Conservation (phyloP, 306 rosid genomes). For the Sicyos edulis region DNA sequence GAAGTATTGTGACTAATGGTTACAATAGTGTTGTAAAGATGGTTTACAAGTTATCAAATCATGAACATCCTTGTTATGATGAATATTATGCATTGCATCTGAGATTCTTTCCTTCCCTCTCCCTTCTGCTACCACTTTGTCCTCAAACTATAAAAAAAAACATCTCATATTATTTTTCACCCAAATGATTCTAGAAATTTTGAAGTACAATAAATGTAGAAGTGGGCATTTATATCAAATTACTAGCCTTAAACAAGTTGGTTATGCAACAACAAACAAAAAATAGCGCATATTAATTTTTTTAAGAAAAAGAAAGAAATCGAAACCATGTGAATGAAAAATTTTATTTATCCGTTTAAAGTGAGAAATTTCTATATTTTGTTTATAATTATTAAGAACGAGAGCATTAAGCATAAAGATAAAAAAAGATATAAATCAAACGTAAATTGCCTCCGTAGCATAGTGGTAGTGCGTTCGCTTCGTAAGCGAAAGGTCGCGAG, state of each 20-base stretch:
- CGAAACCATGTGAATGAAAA: no score
- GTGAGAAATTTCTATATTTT: neutral
- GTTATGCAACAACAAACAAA: neutral
- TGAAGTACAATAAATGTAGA: neutral
- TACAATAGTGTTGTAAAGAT: slow-evolving; percentile 17
- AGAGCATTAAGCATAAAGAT: no score
- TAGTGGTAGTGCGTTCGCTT: slow-evolving; percentile 28
- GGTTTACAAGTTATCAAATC: neutral
- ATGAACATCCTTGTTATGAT: neutral
- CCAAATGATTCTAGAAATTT: neutral
- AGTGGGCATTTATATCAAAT: no score
- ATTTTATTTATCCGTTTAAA: neutral
- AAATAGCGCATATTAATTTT: neutral
- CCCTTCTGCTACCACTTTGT: neutral
- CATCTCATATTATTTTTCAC: neutral
- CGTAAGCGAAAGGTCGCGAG: slow-evolving; percentile 27
- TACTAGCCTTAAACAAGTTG: no score
- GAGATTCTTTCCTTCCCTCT: slow-evolving; percentile 4
- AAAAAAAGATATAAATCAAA: no score
- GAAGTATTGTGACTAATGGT: slow-evolving; percentile 1
- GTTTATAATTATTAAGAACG: no score
- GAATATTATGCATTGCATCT: slow-evolving; percentile 13
- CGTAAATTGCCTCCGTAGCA: slow-evolving; percentile 21
- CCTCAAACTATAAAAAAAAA: neutral
- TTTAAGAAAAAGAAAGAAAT: no score